These are phyloP conservation scores for Podosphaera aphanis DNA, from an alignment of 2,329 filamentous ascomycete species.

Conservation along the genomic window DNA sequence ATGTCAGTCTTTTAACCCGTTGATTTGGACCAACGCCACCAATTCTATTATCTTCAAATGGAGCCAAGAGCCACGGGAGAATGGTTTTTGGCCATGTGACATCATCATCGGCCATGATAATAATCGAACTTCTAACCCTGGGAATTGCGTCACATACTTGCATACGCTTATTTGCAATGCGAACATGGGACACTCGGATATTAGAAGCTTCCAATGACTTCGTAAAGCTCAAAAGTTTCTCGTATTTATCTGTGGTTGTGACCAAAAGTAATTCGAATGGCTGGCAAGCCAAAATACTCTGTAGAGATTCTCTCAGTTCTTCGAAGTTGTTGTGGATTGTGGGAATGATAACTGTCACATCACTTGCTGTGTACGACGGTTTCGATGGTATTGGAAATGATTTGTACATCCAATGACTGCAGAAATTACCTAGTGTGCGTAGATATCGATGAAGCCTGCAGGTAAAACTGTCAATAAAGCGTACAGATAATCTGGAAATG, in stretches of 20 bases:
- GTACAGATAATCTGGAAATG: neutral
- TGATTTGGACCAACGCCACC: slow-evolving; percentile 88
- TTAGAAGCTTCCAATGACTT: slow-evolving; percentile 33
- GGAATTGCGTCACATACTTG: slow-evolving; percentile 85
- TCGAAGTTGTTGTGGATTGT: slow-evolving; percentile 75
- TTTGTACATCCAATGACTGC: slow-evolving; percentile 70
- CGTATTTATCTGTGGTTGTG: slow-evolving; percentile 60
- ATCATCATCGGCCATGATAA: slow-evolving; percentile 85
- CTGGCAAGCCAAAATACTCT: slow-evolving; percentile 48
- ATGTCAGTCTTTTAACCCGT: slow-evolving; percentile 43
- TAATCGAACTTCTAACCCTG: slow-evolving; percentile 60
- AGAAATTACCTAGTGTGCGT: slow-evolving; percentile 61
- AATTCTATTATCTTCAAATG: slow-evolving; percentile 63
- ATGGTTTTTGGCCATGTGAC: slow-evolving; percentile 76
- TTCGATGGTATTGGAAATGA: slow-evolving; percentile 63
- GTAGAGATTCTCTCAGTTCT: slow-evolving; percentile 59
- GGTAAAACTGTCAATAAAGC: neutral
- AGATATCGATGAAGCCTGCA: slow-evolving; percentile 66
- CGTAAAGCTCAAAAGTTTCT: slow-evolving; percentile 42
- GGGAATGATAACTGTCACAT: slow-evolving; percentile 86
- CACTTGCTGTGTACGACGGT: slow-evolving; percentile 40
- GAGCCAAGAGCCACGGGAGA: slow-evolving; percentile 76
- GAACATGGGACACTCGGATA: slow-evolving; percentile 51
- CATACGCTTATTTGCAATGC: slow-evolving; percentile 81
- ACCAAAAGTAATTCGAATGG: slow-evolving; percentile 60